Conservation (phyloP, 495 filamentous ascomycete species). For the Penicillium egyptiacum region DNA sequence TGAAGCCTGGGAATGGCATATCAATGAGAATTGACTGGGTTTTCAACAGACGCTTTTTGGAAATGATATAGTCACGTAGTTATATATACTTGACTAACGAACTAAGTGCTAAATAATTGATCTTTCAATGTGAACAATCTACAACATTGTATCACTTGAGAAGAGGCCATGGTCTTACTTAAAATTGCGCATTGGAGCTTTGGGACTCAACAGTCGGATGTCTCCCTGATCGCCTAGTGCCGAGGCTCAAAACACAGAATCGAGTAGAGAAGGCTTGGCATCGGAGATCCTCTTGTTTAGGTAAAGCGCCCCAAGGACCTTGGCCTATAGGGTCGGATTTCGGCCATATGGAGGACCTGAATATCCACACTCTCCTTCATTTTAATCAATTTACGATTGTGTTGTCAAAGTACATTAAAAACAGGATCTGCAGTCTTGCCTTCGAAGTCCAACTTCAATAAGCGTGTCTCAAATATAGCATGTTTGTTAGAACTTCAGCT, state of each 20-base stretch:
- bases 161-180: too few species aligned
- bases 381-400: not conserved
- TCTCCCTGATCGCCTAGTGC: not conserved
- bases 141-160: too few species aligned
- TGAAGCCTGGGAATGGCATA: too few species aligned
- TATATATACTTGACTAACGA: too few species aligned
- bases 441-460: not conserved
- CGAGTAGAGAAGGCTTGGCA: not conserved
- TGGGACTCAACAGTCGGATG: not conserved
- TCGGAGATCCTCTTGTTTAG: not conserved
- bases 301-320: too few species aligned
- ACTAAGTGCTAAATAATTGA: too few species aligned
- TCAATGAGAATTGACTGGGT: too few species aligned
- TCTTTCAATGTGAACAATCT: too few species aligned
- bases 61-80: too few species aligned
- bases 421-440: not conserved
- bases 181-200: not conserved
- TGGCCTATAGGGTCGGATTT: too few species aligned
- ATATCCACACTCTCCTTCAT: not conserved
- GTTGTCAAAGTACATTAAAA: too few species aligned
- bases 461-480: not conserved
- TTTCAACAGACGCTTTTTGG: too few species aligned
- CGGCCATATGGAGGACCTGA: not conserved
- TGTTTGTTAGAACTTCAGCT: not conserved
- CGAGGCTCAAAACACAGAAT: not conserved